A percentile compares a stretch with the other conserved stretches of the same genome.
phyloP scores from a whole-genome alignment of 177 flowering plant species.

The Vitis hybrid region DNA sequence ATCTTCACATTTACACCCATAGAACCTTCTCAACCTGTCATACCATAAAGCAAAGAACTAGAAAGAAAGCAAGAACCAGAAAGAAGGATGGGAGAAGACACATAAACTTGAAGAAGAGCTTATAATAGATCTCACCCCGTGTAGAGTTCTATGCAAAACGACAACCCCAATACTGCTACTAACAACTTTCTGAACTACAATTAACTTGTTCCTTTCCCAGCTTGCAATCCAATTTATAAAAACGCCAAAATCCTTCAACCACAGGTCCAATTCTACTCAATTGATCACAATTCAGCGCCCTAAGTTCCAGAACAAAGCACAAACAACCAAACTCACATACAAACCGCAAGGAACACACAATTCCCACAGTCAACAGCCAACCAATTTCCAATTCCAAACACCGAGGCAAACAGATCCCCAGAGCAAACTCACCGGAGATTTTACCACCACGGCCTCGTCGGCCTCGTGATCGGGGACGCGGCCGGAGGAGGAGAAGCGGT shows the following conservation, averaged over 20 bases:
- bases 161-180: too few relatives aligned
- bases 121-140: too few relatives aligned
- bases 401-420: neutral
- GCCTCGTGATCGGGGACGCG: slow-evolving; percentile 33
- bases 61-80: too few relatives aligned
- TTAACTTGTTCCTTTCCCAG: too few relatives aligned
- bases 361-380: neutral
- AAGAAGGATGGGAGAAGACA: too few relatives aligned
- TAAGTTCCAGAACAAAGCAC: neutral
- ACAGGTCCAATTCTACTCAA: neutral
- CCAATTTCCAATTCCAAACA: neutral
- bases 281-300: neutral
- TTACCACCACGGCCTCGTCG: slow-evolving; percentile 49
- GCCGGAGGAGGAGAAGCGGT: slow-evolving; percentile 39
- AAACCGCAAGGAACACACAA: neutral
- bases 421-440: slow-evolving; percentile 46
- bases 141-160: too few relatives aligned
- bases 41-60: too few relatives aligned
- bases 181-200: too few relatives aligned
- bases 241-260: neutral
- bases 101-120: too few relatives aligned
- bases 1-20: too few relatives aligned
- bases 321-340: neutral
- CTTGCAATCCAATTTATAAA: too few relatives aligned
- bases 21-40: too few relatives aligned